Evolutionary conservation across 2,329 filamentous ascomycete genomes (phyloP), one percentile per base, ranked within the genome.

Genomic region (Claviceps maximensis): DNA sequence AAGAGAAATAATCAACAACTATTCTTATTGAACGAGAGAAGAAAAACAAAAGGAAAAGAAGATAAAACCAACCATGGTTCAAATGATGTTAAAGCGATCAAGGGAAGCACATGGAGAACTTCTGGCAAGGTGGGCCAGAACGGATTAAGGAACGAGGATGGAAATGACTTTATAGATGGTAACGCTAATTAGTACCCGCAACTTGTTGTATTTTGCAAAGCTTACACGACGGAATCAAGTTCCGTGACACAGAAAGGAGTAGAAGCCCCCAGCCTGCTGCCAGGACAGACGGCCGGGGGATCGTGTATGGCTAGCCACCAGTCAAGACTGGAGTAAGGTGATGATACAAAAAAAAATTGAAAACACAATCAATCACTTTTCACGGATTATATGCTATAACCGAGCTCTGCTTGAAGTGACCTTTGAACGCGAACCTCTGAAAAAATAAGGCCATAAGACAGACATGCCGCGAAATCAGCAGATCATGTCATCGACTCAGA

Each of bases 161-260:
- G 49, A 25, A 49, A 23, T 29, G 49, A 25, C 41, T 53, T 56
- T 56, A 60, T 55, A 56, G 59, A 61, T 54, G 56, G 44, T 52
- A 41, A 49, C 51, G 47, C 44, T 53, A 56, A 58, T 55, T 50
- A 44, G 19, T 23, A 21, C 21, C 41, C 41, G n/a, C 40, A 51
- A 56, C 58, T 63, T 61, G 46, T 57, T 66, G 62, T 65, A 65
- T 65, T 60, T 60, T 65, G 65, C 65, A 62, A 62, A 63, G 61
- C 61, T 66, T 66, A 64, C 63, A 66, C 58, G 55, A 58, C 58
- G 55, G 58, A 57, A 58, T 58, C 25, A 50, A 38, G 21, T 53
- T 53, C 46, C 29, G 46, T 42, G 40, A 33, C 45, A 47, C 38
- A 19, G 25, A 42, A 3, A 44, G 41, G 27, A n/a, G 9, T 13